These are phyloP conservation scores for Mollisia scopiformis DNA, from an alignment of 2,329 filamentous ascomycete genomes.

Conservation along the genomic window DNA sequence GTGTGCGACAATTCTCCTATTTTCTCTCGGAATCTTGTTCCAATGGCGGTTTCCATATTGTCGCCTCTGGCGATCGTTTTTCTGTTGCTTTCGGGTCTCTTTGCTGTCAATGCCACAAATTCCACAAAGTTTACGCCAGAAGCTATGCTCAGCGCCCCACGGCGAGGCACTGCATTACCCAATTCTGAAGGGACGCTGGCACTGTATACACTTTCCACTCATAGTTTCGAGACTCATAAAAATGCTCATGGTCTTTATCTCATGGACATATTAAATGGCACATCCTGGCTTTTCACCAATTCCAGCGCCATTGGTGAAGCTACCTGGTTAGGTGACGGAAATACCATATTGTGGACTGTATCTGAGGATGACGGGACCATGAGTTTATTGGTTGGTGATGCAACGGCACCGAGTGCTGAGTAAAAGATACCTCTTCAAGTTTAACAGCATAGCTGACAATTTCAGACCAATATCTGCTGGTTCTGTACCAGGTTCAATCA, in stretches of 20 bases:
- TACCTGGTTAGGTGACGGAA: constrained; percentile 29
- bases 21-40: constrained; percentile 12
- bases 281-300: constrained; percentile 26
- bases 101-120: constrained; percentile 15
- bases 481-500: constrained; percentile 26
- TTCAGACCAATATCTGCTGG: constrained; percentile 24
- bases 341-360: constrained; percentile 26
- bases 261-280: constrained; percentile 58
- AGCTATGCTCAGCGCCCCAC: constrained; percentile 74
- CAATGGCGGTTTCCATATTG: background rate
- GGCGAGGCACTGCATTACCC: constrained; percentile 68
- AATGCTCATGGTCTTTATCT: constrained; percentile 69
- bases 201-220: constrained; percentile 72
- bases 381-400: constrained; percentile 29
- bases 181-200: constrained; percentile 67
- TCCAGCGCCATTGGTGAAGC: constrained; percentile 29
- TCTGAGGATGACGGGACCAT: constrained; percentile 30
- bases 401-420: constrained; percentile 21
- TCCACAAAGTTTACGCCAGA: constrained; percentile 63
- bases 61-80: background rate
- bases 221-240: constrained; percentile 74
- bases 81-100: background rate
- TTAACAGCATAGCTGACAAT: no score
- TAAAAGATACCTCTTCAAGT: constrained; percentile 16
- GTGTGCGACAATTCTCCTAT: background rate